Evolutionary conservation across 2,329 filamentous ascomycete genomes (phyloP), one percentile per base, ranked within the genome.

Genomic region (Verticillium zaregamsianum): DNA sequence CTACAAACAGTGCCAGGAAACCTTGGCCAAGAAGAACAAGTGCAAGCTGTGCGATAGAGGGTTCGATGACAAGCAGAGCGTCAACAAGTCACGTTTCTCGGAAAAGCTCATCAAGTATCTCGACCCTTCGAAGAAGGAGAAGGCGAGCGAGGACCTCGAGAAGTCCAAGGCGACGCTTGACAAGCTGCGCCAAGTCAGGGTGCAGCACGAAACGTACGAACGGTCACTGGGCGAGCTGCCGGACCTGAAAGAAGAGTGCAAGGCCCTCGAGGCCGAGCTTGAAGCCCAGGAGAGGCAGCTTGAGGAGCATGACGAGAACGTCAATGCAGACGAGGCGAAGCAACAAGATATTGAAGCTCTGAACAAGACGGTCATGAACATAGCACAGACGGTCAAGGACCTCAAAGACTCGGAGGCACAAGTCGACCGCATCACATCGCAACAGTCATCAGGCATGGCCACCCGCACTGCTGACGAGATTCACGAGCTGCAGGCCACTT

Each of bases 381-480:
- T 99, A 63, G 77, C 84, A 9, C 90, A 91, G 72, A 89, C 89
- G 54, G 79, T 87, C 65, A 84, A 81, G 63, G 92, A 97, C 55
- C 90, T 94, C 63, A 80, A 81, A 56, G 87, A 88, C 40, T 87
- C 91, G 5, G 86, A 91, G 68, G 77, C 78, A 45, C 90, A 97
- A 72, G 89, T 97, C 58, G 82, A 89, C 61, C 87, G 90, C 60
- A 84, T 97, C 58, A 82, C 86, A 62, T 87, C 87, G 9, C 92
- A 93, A 67, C 90, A 97, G 71, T 87, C 90, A 69, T 85, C 88
- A 62, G 83, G 87, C 15, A 84, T 85, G 14, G 74, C 82, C 11
- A 84, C 86, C 15, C 86, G 91, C 64, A 91, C 90, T 33, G 83
- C 92, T 7, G 91, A 96, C 60, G 91, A 95, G 66, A 93, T 98